Evolutionary conservation across 2,329 filamentous ascomycete genomes (phyloP).

Genomic region (Ophiosphaerella herpotricha): DNA sequence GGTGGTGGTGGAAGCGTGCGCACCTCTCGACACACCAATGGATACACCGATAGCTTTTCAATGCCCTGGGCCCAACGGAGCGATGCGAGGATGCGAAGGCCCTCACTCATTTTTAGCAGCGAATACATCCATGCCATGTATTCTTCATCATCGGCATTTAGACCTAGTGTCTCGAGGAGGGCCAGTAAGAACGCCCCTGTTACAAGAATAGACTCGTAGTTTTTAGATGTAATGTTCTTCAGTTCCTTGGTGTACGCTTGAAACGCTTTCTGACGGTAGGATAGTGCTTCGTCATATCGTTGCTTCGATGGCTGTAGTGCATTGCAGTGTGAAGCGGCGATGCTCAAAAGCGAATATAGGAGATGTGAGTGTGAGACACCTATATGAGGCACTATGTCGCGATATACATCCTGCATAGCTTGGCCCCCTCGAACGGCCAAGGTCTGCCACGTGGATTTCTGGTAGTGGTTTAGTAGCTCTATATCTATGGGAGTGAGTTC

Average conservation of each 20-base stretch:
- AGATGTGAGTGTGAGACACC: constrained; percentile 28
- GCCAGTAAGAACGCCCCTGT: constrained; percentile 31
- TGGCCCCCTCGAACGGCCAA: constrained; percentile 28
- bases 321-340: constrained; percentile 31
- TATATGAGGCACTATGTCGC: constrained; percentile 26
- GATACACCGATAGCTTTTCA: constrained; percentile 37
- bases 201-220: constrained; percentile 38
- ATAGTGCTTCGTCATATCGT: constrained; percentile 14
- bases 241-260: constrained; percentile 31
- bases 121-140: constrained; percentile 30
- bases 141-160: constrained; percentile 4
- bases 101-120: constrained; percentile 37
- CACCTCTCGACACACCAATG: constrained; percentile 34
- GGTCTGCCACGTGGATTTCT: constrained; percentile 25
- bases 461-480: constrained; percentile 33
- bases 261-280: constrained; percentile 37
- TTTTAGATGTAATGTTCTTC: constrained; percentile 34
- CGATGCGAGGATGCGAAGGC: constrained; percentile 34
- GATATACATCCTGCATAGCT: constrained; percentile 21
- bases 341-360: constrained; percentile 33
- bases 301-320: constrained; percentile 14
- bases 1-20: constrained; percentile 35
- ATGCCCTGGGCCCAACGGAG: constrained; percentile 38
- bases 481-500: constrained; percentile 23
- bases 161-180: constrained; percentile 22